These are phyloP conservation scores for Cicer pinnatifidum DNA, from an alignment of 306 rosid species.

Conservation along the genomic window DNA sequence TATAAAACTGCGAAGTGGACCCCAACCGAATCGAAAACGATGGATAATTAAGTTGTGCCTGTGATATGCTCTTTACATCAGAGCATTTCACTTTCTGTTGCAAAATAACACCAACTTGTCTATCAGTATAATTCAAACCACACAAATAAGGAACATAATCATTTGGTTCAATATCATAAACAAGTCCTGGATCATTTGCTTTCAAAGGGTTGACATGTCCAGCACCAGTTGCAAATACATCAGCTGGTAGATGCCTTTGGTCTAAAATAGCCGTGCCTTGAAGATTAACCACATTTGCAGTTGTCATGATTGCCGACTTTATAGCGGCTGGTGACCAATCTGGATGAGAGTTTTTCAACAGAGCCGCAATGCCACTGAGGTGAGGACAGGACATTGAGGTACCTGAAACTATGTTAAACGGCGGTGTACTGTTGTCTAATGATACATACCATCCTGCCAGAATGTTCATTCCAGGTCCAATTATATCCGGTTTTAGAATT, in stretches of 20 bases:
- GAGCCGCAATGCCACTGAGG: slow-evolving; percentile 60
- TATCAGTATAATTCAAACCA: slow-evolving; percentile 55
- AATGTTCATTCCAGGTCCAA: slow-evolving; percentile 62
- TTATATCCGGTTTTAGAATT: slow-evolving; percentile 66
- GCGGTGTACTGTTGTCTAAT: slow-evolving; percentile 29
- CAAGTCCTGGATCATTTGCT: slow-evolving; percentile 60
- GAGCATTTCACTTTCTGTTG: slow-evolving; percentile 47
- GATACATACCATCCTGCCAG: slow-evolving; percentile 60
- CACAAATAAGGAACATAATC: slow-evolving; percentile 66
- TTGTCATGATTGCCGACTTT: slow-evolving; percentile 63
- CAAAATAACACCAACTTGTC: slow-evolving; percentile 44
- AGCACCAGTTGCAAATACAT: slow-evolving; percentile 56
- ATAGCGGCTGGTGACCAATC: slow-evolving; percentile 71
- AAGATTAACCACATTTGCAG: slow-evolving; percentile 37
- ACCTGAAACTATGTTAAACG: slow-evolving; percentile 51
- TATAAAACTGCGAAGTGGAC: slow-evolving; percentile 44
- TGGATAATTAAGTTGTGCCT: slow-evolving; percentile 61
- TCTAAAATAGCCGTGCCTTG: slow-evolving; percentile 44
- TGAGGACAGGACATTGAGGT: slow-evolving; percentile 72
- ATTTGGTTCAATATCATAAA: slow-evolving; percentile 51
- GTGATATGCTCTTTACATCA: slow-evolving; percentile 32
- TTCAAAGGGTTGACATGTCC: slow-evolving; percentile 65
- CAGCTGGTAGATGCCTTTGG: slow-evolving; percentile 45
- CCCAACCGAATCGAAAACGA: slow-evolving; percentile 51
- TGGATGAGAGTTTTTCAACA: slow-evolving; percentile 64